Base-by-base conservation (phyloP, 129 eudicot genomes). In the Glebionis coronaria region DNA sequence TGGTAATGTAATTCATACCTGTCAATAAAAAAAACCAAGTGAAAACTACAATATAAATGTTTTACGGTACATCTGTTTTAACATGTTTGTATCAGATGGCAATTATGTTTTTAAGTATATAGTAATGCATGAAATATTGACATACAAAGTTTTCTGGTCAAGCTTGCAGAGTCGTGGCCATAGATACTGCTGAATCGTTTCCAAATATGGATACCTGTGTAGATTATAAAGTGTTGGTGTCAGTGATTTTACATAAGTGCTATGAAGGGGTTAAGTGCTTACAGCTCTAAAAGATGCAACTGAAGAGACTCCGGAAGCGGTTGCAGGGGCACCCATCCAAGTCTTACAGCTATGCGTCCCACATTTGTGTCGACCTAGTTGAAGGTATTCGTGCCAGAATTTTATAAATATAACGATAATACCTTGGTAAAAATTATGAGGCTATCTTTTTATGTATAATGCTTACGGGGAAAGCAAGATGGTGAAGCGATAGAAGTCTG, bases 121-220 rank as follows among this genome's bases (percentile, higher is more conserved):
- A 55, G 16, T 0, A 65, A 8, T 73, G 67, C 29, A 67, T 28
- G 50, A 25, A 44, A 70, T 16, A 12, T 29, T 58, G 45, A 29
- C 71, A 65, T 83, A 92, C 98, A 92, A 60, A 72, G 98, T 88
- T 77, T 81, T 77, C 78, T 92, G 96, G 73, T 92, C 95, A 72
- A 92, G 96, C 81, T 88, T 92, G 91, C 96, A 88, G 61, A 92
- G 82, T 62, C 98, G 78, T 64, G 96, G 96, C 98, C 98, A 92
- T 12, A 92, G 81, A 71, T 85, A 92, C 79, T 85, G 78, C 67
- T 92, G 98, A 63, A 92, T 92, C 3, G 94, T 80, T 73, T 92
- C 98, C 81, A 81, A 54, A 51, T 88, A 59, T 5, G 98, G 96
- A 69, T 88, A 83, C 85, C 98, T 92, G 73, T 45, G 61, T 12